These are phyloP conservation scores for Bondarzewia mesenterica DNA, from an alignment of 1,284 basidiomycete species.

Conservation along the genomic window DNA sequence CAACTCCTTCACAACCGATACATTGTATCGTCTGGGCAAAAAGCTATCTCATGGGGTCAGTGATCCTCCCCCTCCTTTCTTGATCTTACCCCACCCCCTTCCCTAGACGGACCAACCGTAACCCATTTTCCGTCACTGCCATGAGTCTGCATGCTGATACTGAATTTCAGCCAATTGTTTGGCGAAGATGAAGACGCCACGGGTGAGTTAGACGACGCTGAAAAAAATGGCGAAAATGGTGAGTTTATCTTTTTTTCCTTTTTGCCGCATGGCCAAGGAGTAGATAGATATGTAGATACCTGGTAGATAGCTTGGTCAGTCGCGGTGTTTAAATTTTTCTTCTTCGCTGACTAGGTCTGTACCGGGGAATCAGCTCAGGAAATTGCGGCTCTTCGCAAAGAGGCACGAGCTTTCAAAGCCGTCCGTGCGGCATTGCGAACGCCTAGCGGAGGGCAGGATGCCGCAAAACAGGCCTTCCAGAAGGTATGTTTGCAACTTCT, in stretches of 20 bases:
- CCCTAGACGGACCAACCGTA: not conserved
- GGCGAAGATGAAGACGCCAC: constrained; percentile 82
- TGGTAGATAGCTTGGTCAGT: too few relatives aligned
- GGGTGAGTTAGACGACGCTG: constrained; percentile 77
- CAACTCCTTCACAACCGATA: constrained; percentile 94
- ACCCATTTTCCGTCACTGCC: not conserved
- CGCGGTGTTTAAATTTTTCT: not conserved
- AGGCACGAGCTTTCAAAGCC: constrained; percentile 81
- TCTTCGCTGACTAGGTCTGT: not conserved
- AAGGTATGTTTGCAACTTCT: constrained; percentile 50
- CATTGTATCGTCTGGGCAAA: constrained; percentile 99
- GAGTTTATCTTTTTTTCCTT: constrained; percentile 12
- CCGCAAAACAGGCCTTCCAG: constrained; percentile 72
- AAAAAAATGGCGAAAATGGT: constrained; percentile 86
- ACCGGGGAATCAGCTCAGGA: constrained; percentile 59
- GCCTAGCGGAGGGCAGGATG: constrained; percentile 33
- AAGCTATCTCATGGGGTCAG: constrained; percentile 91
- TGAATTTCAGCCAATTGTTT: constrained; percentile 72
- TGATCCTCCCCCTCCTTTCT: constrained; percentile 11
- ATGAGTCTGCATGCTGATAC: not conserved
- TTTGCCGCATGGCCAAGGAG: too few relatives aligned
- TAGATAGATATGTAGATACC: too few relatives aligned
- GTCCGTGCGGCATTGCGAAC: constrained; percentile 64
- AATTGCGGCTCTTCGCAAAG: constrained; percentile 83
- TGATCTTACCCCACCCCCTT: not conserved